Evolutionary conservation across 371 early-diverging fungal species (phyloP), one percentile per base, ranked within the genome.

Genomic region (Synchytrium microbalum): DNA sequence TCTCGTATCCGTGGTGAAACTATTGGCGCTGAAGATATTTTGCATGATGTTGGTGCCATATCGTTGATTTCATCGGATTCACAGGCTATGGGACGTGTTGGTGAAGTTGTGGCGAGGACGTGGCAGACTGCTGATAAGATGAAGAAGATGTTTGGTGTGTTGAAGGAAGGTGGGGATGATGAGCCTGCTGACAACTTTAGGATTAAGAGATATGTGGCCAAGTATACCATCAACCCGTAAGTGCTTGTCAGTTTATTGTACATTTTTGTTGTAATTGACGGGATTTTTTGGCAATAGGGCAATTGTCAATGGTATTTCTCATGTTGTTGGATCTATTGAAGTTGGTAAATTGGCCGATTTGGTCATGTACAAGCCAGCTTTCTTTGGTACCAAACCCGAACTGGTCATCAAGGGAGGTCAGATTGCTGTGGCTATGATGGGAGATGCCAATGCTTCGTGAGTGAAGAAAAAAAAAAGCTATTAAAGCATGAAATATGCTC

Each of bases 61-160:
- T 84, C 86, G 62, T 88, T 93, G 76, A 92, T 96, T 65, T 87
- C 88, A 65, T 89, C 90, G 16, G 96, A 96, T 69, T 80, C 88
- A 3, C 92, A 90, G 73, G 95, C 96, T 2, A 96, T 96, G 95
- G 96, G 95, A 13, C 84, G 95, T 13, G 84, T 93, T 28, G 95
- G 94, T 1, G 96, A 96, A 72, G 94, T 96, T 0, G 75, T 94
- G 0, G 66, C 84, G 24, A 78, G 95, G 56, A 92, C 93, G 0
- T 96, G 96, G 96, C 90, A 92, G 72, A 90, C 93, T 8, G 93
- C 93, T 0, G 86, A 90, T 67, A 91, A 92, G 69, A 94, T 93
- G 93, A 92, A 91, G 75, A 71, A 77, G 24, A 85, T 88, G 61
- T 81, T 92, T 29, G 93, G 92, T 14, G 79, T 74, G 32, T 72